Evolutionary conservation across 805 yeast species (phyloP).

Genomic region (Starmerella powellii): DNA sequence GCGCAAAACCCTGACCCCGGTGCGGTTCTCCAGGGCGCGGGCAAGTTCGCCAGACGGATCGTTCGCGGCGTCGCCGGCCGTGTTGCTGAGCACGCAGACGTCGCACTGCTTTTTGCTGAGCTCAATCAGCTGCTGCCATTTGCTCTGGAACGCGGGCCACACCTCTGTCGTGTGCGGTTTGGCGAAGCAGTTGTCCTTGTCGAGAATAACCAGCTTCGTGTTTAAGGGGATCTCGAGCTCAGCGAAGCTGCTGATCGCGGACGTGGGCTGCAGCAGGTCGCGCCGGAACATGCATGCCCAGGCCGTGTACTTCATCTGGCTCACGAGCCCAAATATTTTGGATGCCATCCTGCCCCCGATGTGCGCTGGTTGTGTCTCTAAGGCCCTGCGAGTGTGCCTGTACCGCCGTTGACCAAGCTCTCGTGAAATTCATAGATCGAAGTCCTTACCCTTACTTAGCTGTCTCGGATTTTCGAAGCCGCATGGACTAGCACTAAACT

Average conservation of each 20-base stretch:
- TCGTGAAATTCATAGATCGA: too few relatives aligned
- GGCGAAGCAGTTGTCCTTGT: slow-evolving; percentile 93
- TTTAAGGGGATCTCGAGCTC: slow-evolving; percentile 16
- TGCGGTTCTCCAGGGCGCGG: slow-evolving; percentile 41
- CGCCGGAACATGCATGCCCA: slow-evolving; percentile 11
- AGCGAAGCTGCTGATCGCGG: slow-evolving; percentile 9
- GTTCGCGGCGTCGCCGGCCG: slow-evolving; percentile 74
- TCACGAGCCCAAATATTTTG: slow-evolving; percentile 6
- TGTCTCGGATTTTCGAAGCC: too few relatives aligned
- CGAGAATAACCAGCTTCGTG: slow-evolving; percentile 71
- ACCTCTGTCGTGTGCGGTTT: slow-evolving; percentile 65
- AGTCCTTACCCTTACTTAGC: background rate
- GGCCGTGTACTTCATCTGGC: slow-evolving; percentile 11
- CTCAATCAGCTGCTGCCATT: slow-evolving; percentile 35
- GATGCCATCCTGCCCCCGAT: slow-evolving; percentile 12
- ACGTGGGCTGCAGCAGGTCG: slow-evolving; percentile 20
- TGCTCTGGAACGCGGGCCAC: slow-evolving; percentile 54
- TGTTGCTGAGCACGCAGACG: slow-evolving; percentile 72
- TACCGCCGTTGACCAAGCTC: too few relatives aligned
- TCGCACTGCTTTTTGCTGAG: slow-evolving; percentile 40
- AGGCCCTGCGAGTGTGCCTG: too few relatives aligned
- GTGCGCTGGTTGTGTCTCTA: too few relatives aligned
- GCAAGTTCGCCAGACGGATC: slow-evolving; percentile 56
- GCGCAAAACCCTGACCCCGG: slow-evolving; percentile 31
- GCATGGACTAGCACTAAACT: too few relatives aligned